These are phyloP conservation scores for Micromonas pusilla DNA, from an alignment of 139 green algal species.

Conservation along the genomic window DNA sequence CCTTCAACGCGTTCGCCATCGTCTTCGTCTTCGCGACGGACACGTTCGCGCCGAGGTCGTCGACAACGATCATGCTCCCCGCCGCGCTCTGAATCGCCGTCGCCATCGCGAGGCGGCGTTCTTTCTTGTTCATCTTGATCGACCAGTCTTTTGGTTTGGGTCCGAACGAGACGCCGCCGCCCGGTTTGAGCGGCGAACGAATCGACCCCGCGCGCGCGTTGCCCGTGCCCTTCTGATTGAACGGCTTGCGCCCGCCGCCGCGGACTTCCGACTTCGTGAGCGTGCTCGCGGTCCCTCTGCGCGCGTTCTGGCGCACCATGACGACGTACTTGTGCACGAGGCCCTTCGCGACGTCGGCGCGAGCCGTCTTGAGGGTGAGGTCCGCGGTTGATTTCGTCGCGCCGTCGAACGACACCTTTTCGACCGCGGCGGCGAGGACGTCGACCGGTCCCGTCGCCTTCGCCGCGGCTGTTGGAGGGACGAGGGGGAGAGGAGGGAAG, in stretches of 20 bases:
- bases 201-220: slow-evolving; percentile 76
- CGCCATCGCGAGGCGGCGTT: slow-evolving; percentile 81
- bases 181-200: slow-evolving; percentile 75
- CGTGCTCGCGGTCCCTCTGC: slow-evolving; percentile 76
- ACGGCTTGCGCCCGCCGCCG: slow-evolving; percentile 93
- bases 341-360: slow-evolving; percentile 61
- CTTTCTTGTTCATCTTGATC: slow-evolving; percentile 99
- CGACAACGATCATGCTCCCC: slow-evolving; percentile 74
- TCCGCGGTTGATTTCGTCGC: slow-evolving; percentile 45
- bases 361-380: slow-evolving; percentile 67
- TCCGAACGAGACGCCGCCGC: slow-evolving; percentile 91
- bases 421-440: slow-evolving; percentile 5
- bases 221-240: slow-evolving; percentile 94
- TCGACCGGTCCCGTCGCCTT: background rate
- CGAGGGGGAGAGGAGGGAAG: background rate
- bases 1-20: slow-evolving; percentile 58
- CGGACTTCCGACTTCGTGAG: slow-evolving; percentile 85
- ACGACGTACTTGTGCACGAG: slow-evolving; percentile 89
- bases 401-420: slow-evolving; percentile 52
- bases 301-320: slow-evolving; percentile 53
- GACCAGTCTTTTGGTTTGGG: slow-evolving; percentile 96
- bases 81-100: slow-evolving; percentile 85
- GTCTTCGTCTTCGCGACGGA: slow-evolving; percentile 71
- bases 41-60: slow-evolving; percentile 52
- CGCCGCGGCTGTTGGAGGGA: background rate